A percentile compares a stretch with the other conserved stretches of the same genome.
Conservation (phyloP, 176 grass and related monocot genomes). For the Ensete glaucum region DNA sequence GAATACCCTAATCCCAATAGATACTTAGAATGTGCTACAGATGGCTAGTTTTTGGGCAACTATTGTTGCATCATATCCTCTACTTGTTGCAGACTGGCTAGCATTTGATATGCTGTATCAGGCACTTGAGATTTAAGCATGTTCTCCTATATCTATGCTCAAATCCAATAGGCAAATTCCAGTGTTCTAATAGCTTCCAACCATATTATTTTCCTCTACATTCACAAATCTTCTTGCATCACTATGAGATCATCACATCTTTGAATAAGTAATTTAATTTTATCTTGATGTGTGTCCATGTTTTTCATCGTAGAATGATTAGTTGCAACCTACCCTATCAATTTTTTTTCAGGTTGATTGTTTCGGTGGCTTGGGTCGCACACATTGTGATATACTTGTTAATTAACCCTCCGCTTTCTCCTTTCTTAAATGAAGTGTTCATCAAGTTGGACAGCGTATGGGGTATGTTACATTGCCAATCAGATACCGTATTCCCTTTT, state of each 20-base stretch:
- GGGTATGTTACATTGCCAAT: slow-evolving; percentile 46
- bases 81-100: too few species aligned
- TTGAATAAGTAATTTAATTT: background rate
- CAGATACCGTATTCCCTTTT: slow-evolving; percentile 16
- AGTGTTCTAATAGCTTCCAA: background rate
- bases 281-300: background rate
- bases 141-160: background rate
- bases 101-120: too few species aligned
- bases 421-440: slow-evolving; percentile 97
- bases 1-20: too few species aligned
- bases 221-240: background rate
- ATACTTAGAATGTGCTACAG: too few species aligned
- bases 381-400: slow-evolving; percentile 97
- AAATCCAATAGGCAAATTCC: background rate
- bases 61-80: too few species aligned
- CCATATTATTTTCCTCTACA: too few species aligned
- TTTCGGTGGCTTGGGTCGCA: slow-evolving; percentile 93
- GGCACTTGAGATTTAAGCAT: background rate
- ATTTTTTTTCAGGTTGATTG: slow-evolving; percentile 55
- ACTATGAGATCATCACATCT: too few species aligned
- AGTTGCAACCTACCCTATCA: background rate
- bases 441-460: slow-evolving; percentile 83
- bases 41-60: too few species aligned
- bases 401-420: slow-evolving; percentile 73
- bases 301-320: background rate